Evolutionary conservation across 2,329 filamentous ascomycete genomes (phyloP).

Genomic region (Nemania sp.): DNA sequence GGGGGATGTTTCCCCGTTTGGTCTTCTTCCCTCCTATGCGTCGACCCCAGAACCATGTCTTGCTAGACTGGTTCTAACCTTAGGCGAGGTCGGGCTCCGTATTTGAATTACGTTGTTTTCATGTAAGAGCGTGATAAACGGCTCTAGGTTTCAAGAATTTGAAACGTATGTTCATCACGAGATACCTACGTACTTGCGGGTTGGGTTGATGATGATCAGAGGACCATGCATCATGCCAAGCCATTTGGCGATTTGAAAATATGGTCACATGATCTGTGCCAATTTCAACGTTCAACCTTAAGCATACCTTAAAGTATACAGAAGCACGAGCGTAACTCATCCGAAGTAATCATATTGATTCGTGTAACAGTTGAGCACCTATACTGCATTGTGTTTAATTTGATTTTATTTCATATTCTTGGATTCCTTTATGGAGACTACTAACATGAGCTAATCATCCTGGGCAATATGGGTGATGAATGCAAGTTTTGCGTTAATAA

Average conservation of each 20-base stretch:
- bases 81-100: neutral
- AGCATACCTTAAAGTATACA: too few relatives aligned
- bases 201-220: neutral
- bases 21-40: neutral
- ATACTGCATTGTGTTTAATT: too few relatives aligned
- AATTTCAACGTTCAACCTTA: too few relatives aligned
- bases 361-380: too few relatives aligned
- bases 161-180: neutral
- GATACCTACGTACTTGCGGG: neutral
- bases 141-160: neutral
- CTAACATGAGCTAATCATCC: too few relatives aligned
- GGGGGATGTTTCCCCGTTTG: slow-evolving; percentile 23
- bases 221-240: neutral
- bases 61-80: neutral
- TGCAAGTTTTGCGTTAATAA: too few relatives aligned
- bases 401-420: too few relatives aligned
- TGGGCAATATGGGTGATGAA: too few relatives aligned
- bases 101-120: neutral
- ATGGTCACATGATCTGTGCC: too few relatives aligned
- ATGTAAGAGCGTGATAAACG: neutral
- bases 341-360: too few relatives aligned
- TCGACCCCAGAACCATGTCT: slow-evolving; percentile 24
- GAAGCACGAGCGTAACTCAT: too few relatives aligned
- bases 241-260: neutral
- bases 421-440: too few relatives aligned